Evolutionary conservation across 2,329 filamentous ascomycete genomes (phyloP).

Genomic region (Talaromyces sp.): DNA sequence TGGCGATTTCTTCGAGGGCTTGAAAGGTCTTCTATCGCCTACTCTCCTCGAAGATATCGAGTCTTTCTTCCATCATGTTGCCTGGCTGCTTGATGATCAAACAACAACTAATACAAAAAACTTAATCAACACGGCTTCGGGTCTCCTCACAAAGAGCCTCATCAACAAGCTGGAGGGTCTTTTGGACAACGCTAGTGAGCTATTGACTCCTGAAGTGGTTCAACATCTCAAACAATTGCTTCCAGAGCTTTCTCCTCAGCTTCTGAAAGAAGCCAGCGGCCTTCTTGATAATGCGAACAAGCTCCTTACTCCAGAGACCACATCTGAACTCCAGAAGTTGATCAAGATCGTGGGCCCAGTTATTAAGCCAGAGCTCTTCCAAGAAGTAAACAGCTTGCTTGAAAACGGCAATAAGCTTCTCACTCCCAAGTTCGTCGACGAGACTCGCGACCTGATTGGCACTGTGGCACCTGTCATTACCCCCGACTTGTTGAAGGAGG

Average conservation of each 20-base stretch:
- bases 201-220: slow-evolving; percentile 2
- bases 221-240: slow-evolving; percentile 3
- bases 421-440: slow-evolving; percentile 34
- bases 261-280: slow-evolving; percentile 1
- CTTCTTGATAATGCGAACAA: slow-evolving; percentile 19
- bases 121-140: slow-evolving; percentile 24
- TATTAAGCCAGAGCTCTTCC: slow-evolving; percentile 23
- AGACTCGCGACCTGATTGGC: slow-evolving; percentile 26
- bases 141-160: slow-evolving; percentile 29
- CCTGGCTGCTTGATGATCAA: slow-evolving; percentile 36
- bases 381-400: slow-evolving; percentile 21
- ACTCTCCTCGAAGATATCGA: slow-evolving; percentile 34
- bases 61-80: slow-evolving; percentile 39
- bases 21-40: slow-evolving; percentile 31
- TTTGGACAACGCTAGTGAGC: background rate
- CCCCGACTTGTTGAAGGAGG: slow-evolving; percentile 27
- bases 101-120: slow-evolving; percentile 30
- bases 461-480: slow-evolving; percentile 28
- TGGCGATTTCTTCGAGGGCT: slow-evolving; percentile 33
- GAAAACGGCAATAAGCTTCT: slow-evolving; percentile 33
- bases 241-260: slow-evolving; percentile 4
- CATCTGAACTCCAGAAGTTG: slow-evolving; percentile 8
- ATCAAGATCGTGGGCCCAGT: slow-evolving; percentile 21
- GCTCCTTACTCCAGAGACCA: slow-evolving; percentile 10
- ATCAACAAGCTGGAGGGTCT: slow-evolving; percentile 28